Evolutionary conservation across 1,284 basidiomycete species (phyloP).

Genomic region (Melampsora larici-populina): DNA sequence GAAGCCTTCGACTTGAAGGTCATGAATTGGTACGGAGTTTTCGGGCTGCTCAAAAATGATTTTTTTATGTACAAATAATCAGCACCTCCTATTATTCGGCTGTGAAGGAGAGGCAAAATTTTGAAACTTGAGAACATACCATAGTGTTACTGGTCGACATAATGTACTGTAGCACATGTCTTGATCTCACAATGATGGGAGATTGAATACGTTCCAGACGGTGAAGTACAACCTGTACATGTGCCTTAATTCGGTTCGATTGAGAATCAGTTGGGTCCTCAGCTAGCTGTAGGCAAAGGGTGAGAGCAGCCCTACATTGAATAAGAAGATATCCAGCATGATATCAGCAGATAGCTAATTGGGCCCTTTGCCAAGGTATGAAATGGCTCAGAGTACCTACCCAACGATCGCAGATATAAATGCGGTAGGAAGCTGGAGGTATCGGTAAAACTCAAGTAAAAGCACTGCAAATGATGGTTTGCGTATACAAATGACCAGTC

Average conservation of each 20-base stretch:
- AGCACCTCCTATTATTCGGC: too few relatives aligned
- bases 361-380: background rate
- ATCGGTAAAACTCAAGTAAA: constrained; percentile 36
- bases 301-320: constrained; percentile 30
- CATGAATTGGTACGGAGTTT: too few relatives aligned
- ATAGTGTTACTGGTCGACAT: background rate
- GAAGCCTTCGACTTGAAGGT: too few relatives aligned
- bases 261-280: constrained; percentile 22
- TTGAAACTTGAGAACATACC: too few relatives aligned
- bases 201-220: constrained; percentile 30
- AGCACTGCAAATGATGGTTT: background rate
- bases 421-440: constrained; percentile 36
- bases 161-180: constrained; percentile 39
- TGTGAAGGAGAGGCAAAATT: too few relatives aligned
- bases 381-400: background rate
- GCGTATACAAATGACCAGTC: background rate
- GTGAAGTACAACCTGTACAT: constrained; percentile 23
- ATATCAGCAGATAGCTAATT: too few relatives aligned
- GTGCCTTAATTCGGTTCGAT: constrained; percentile 7
- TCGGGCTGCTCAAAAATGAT: too few relatives aligned
- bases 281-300: constrained; percentile 29
- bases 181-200: constrained; percentile 35
- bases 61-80: too few relatives aligned
- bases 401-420: constrained; percentile 42
- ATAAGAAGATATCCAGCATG: too few relatives aligned